phyloP scores from a whole-genome alignment of 1,139 yeast genomes.

The Yamadazyma oceani region DNA sequence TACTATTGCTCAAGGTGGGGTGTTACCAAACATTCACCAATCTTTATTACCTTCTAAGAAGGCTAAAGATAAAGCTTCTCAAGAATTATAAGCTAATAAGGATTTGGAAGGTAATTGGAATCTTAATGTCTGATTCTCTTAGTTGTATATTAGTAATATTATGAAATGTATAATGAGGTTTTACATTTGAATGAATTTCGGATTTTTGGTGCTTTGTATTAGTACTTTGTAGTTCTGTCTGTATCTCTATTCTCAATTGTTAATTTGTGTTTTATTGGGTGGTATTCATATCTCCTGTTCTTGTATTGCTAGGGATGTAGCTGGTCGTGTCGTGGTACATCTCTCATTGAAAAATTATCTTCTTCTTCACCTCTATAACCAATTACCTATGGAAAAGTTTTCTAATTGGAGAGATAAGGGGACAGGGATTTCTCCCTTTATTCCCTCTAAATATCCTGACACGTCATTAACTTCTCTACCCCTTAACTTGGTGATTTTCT shows the following conservation, averaged over 20 bases:
- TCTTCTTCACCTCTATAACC: no score
- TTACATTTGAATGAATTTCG: constrained; percentile 1
- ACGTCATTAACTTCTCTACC: constrained; percentile 8
- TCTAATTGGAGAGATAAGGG: constrained; percentile 76
- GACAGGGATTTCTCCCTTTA: constrained; percentile 79
- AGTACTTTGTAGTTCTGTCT: no score
- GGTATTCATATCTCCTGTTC: no score
- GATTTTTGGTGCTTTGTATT: no score
- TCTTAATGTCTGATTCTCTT: constrained; percentile 1
- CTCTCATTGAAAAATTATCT: background rate
- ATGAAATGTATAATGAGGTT: constrained; percentile 11
- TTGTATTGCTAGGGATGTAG: no score
- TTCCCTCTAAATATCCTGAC: constrained; percentile 42
- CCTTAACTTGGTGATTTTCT: constrained; percentile 18
- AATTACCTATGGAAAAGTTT: constrained; percentile 76
- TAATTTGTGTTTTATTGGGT: no score
- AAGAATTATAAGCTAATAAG: constrained; percentile 60
- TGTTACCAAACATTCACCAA: constrained; percentile 93
- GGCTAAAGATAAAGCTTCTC: constrained; percentile 74
- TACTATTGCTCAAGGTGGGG: constrained; percentile 97
- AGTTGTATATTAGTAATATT: constrained; percentile 9
- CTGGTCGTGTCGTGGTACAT: no score
- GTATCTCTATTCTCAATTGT: no score
- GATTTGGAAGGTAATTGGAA: background rate
- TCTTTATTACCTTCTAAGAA: constrained; percentile 94